Conservation (phyloP, 1,284 basidiomycete species). For the Malassezia globosa region DNA sequence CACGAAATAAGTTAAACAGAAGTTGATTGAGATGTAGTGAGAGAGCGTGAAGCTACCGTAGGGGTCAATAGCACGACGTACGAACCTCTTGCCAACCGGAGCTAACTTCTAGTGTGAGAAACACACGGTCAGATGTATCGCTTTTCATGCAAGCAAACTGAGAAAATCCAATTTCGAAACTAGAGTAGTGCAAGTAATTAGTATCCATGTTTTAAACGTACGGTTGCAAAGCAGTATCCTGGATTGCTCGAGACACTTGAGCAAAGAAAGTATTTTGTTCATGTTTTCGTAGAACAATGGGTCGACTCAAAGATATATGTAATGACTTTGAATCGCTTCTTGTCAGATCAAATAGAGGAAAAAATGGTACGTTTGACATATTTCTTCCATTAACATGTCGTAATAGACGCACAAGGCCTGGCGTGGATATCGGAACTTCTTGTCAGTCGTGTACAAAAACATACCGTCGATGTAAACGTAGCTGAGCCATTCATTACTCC, state of each 20-base stretch:
- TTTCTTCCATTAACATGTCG: no score
- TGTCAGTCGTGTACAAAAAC: neutral
- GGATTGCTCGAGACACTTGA: neutral
- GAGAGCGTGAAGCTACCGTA: neutral
- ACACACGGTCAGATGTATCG: conserved; percentile 10
- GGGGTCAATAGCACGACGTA: neutral
- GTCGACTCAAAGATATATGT: conserved; percentile 14
- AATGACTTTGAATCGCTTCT: no score
- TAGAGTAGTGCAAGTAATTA: neutral
- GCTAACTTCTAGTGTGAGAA: conserved; percentile 2
- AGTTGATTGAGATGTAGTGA: neutral
- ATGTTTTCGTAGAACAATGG: conserved; percentile 6
- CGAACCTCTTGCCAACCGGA: conserved; percentile 12
- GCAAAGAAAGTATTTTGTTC: neutral
- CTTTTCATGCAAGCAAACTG: conserved; percentile 10
- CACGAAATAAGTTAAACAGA: neutral
- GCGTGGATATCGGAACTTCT: conserved; percentile 1
- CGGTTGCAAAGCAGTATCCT: no score
- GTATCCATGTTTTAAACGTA: no score
- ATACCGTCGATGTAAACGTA: conserved; percentile 9
- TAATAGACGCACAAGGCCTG: no score
- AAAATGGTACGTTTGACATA: no score
- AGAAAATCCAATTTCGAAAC: conserved; percentile 6
- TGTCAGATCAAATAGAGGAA: no score
- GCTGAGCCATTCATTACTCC: conserved; percentile 12